phyloP scores from a whole-genome alignment of 2,329 filamentous ascomycete species.

The Claviceps africana region DNA sequence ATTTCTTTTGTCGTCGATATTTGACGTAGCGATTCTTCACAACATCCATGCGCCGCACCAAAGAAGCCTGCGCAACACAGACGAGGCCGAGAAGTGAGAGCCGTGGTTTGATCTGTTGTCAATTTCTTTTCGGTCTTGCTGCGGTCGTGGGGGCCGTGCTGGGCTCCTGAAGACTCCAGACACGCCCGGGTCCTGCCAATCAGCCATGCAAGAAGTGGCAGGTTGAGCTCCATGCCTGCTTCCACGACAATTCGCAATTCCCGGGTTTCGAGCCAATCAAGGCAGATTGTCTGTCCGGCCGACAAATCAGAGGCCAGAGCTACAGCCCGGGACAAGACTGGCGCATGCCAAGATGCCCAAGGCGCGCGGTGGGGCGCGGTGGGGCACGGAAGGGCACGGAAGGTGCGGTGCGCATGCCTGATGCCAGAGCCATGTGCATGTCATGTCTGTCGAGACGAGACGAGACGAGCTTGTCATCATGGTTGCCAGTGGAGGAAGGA shows the following conservation, averaged over 20 bases:
- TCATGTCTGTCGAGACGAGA: too few species aligned
- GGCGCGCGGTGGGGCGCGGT: too few species aligned
- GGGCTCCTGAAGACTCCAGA: background rate
- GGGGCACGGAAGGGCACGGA: background rate
- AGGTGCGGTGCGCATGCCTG: background rate
- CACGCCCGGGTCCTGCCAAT: slow-evolving; percentile 1
- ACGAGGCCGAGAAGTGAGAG: too few species aligned
- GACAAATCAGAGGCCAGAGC: background rate
- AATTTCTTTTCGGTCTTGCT: background rate
- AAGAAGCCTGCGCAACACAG: too few species aligned
- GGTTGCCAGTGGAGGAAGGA: background rate
- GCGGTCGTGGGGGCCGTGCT: too few species aligned
- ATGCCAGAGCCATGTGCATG: background rate
- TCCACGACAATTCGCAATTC: background rate
- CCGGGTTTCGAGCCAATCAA: background rate
- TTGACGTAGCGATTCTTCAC: too few species aligned
- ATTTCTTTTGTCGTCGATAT: too few species aligned
- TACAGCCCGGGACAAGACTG: background rate
- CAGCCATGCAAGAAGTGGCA: background rate
- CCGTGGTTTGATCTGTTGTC: background rate
- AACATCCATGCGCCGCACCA: too few species aligned
- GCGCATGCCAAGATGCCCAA: background rate
- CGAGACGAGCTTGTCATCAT: background rate
- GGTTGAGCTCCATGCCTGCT: background rate
- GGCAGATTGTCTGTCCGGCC: background rate